A percentile compares a stretch with the other conserved stretches of the same genome.
Conservation (phyloP, 768 basidiomycete genomes). For the Lactarius quietus region DNA sequence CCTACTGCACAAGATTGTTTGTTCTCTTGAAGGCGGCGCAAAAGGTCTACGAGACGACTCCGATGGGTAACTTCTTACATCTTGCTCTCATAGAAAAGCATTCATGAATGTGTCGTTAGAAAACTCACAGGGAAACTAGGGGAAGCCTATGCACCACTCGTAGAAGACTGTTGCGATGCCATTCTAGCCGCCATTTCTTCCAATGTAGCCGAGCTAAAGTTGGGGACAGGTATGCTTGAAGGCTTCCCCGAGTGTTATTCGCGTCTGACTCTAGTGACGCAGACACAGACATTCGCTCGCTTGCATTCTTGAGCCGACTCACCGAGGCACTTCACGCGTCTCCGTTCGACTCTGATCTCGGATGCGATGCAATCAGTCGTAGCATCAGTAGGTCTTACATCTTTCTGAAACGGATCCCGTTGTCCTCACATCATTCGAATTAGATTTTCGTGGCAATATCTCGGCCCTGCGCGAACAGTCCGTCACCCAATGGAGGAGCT, state of each 20-base stretch:
- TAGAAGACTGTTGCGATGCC: slow-evolving; percentile 14
- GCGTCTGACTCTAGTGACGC: neutral
- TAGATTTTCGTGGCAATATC: slow-evolving; percentile 10
- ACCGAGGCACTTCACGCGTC: slow-evolving; percentile 23
- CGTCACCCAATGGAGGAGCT: slow-evolving; percentile 12
- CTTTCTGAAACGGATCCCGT: neutral
- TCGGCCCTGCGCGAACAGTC: slow-evolving; percentile 9
- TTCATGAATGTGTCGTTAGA: slow-evolving; percentile 52
- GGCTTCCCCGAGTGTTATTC: no score
- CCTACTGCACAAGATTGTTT: slow-evolving; percentile 54
- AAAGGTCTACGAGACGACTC: slow-evolving; percentile 58
- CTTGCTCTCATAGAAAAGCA: neutral
- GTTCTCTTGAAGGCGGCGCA: slow-evolving; percentile 57
- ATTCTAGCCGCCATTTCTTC: slow-evolving; percentile 15
- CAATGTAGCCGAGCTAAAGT: slow-evolving; percentile 5
- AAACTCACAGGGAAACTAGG: slow-evolving; percentile 47
- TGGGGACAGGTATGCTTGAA: slow-evolving; percentile 11
- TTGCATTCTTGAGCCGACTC: slow-evolving; percentile 25
- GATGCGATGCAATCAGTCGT: neutral
- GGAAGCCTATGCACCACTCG: slow-evolving; percentile 23
- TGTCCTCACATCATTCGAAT: neutral
- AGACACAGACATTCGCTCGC: slow-evolving; percentile 19
- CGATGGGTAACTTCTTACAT: slow-evolving; percentile 4
- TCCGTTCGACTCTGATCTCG: slow-evolving; percentile 18
- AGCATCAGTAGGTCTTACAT: slow-evolving; percentile 15